Percentiles rank a stretch among this genome's conserved stretches.
Evolutionary conservation across 192 early-diverging fungal genomes (phyloP).

Genomic region (Coemansia sp.): DNA sequence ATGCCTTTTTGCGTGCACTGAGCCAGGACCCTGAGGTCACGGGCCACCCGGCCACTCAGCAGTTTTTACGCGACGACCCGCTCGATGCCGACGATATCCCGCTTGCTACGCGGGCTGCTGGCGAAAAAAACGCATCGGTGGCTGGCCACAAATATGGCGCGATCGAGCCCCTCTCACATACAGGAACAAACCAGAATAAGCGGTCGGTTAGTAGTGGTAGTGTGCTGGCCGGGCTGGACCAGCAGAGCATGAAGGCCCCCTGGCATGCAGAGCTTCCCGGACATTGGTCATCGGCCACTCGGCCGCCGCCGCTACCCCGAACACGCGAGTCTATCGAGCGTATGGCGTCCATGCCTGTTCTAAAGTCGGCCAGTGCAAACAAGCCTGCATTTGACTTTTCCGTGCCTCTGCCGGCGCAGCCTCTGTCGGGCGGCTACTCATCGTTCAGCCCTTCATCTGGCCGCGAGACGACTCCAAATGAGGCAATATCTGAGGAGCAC

Average conservation of each 20-base stretch:
- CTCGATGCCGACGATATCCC: conserved; percentile 26
- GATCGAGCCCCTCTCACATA: conserved; percentile 11
- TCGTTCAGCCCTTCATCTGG: conserved; percentile 10
- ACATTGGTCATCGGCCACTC: conserved; percentile 1
- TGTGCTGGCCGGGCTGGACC: conserved; percentile 4
- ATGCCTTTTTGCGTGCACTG: conserved; percentile 26
- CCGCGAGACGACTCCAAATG: not conserved
- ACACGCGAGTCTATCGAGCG: conserved; percentile 44
- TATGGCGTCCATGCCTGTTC: conserved; percentile 42
- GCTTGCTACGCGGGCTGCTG: conserved; percentile 21
- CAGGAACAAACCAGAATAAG: conserved; percentile 20
- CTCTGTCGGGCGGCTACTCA: not conserved
- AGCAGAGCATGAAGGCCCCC: conserved; percentile 10
- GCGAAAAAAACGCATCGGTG: conserved; percentile 6
- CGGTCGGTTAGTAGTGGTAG: conserved; percentile 34
- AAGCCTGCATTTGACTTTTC: conserved; percentile 28
- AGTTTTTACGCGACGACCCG: conserved; percentile 36
- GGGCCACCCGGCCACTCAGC: conserved; percentile 18
- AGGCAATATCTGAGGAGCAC: not conserved
- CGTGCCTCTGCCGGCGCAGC: conserved; percentile 17
- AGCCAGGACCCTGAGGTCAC: conserved; percentile 24
- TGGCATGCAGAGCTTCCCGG: conserved; percentile 15
- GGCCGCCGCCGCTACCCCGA: conserved; percentile 5
- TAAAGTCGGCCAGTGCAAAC: conserved; percentile 17
- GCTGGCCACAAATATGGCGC: conserved; percentile 4